Evolutionary conservation across 2,329 filamentous ascomycete genomes (phyloP).

Genomic region (Epichloe sibirici): DNA sequence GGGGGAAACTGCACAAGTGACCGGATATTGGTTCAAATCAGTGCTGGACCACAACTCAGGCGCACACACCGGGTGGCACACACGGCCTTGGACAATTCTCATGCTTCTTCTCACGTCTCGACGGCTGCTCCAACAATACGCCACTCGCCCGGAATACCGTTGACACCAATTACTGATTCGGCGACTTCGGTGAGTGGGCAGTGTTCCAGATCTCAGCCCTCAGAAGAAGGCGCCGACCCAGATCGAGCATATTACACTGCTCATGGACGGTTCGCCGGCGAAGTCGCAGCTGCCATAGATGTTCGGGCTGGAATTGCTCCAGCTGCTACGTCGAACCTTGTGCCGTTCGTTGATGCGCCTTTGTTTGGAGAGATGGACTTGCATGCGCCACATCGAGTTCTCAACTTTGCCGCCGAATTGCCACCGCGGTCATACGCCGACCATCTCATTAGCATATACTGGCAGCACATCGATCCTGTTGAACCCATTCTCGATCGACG

Average conservation of each 20-base stretch:
- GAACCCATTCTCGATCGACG: neutral
- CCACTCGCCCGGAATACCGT: neutral
- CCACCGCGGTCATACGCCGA: neutral
- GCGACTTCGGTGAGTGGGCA: neutral
- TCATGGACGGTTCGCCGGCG: neutral
- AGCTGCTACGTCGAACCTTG: neutral
- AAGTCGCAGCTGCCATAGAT: neutral
- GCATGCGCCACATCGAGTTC: neutral
- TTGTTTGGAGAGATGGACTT: neutral
- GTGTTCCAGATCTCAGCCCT: neutral
- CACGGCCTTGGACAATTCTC: too few species aligned
- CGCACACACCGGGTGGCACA: neutral
- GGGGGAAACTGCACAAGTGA: neutral
- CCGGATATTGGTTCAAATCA: neutral
- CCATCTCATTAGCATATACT: neutral
- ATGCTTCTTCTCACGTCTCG: neutral
- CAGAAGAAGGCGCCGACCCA: neutral
- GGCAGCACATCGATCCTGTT: neutral
- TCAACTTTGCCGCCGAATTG: neutral
- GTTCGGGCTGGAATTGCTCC: neutral
- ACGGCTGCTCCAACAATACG: neutral
- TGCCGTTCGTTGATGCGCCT: neutral
- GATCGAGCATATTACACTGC: neutral
- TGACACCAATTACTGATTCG: neutral
- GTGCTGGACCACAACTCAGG: neutral